phyloP scores from a whole-genome alignment of 2,329 filamentous ascomycete species.

The Aspergillus glaucus region DNA sequence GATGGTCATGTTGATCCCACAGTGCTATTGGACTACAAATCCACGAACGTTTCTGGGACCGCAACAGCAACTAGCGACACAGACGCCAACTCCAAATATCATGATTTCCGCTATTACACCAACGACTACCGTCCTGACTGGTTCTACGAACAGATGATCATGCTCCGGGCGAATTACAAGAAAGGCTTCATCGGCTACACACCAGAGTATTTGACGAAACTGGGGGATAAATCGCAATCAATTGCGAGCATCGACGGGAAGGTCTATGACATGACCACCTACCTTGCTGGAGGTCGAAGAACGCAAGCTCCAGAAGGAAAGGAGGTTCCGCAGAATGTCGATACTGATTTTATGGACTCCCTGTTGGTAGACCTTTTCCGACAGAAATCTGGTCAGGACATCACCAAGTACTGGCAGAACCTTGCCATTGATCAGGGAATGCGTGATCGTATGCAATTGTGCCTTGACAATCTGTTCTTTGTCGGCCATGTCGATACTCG shows the following conservation, averaged over 20 bases:
- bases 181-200: constrained; percentile 86
- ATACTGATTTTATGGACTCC: constrained; percentile 74
- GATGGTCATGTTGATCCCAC: constrained; percentile 59
- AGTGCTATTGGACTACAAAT: constrained; percentile 79
- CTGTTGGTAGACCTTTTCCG: constrained; percentile 72
- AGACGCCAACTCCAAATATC: constrained; percentile 73
- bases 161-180: constrained; percentile 69
- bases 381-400: constrained; percentile 66
- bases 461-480: constrained; percentile 91
- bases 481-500: constrained; percentile 87
- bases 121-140: constrained; percentile 82
- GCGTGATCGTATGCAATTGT: constrained; percentile 67
- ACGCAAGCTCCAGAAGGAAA: constrained; percentile 53
- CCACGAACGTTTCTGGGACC: constrained; percentile 65
- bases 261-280: constrained; percentile 86
- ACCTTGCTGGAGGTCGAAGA: constrained; percentile 67
- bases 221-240: constrained; percentile 57
- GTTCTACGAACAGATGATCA: constrained; percentile 83
- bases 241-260: constrained; percentile 73
- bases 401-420: constrained; percentile 75
- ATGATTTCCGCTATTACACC: constrained; percentile 83
- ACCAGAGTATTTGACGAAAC: constrained; percentile 64
- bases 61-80: constrained; percentile 58
- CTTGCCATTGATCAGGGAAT: constrained; percentile 53
- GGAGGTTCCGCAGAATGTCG: constrained; percentile 41